A percentile compares a stretch with the other conserved stretches of the same genome.
Evolutionary conservation across 1,284 basidiomycete species (phyloP).

Genomic region (Cystobasidium sp.): DNA sequence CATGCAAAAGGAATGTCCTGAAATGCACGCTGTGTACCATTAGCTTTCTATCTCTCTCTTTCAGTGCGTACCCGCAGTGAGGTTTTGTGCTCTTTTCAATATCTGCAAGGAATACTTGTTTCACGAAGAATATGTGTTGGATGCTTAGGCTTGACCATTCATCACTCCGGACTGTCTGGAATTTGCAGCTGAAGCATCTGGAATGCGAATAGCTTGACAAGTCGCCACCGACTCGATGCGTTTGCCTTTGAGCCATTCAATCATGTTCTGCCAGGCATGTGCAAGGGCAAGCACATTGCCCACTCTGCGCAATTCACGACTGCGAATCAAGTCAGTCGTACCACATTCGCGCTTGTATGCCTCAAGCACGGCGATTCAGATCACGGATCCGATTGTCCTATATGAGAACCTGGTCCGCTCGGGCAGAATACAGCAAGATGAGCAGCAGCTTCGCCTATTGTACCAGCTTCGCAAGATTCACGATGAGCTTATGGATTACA

Average conservation of each 20-base stretch:
- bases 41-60: neutral
- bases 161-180: too few relatives aligned
- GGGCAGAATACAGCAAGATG: slow-evolving; percentile 66
- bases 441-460: slow-evolving; percentile 69
- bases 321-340: neutral
- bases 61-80: slow-evolving; percentile 1
- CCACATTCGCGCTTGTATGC: neutral
- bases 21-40: neutral
- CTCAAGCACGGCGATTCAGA: slow-evolving; percentile 42
- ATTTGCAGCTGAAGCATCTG: too few relatives aligned
- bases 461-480: slow-evolving; percentile 65
- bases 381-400: slow-evolving; percentile 61
- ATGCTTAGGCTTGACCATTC: neutral
- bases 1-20: neutral
- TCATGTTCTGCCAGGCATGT: slow-evolving; percentile 15
- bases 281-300: neutral
- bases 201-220: neutral
- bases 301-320: neutral
- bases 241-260: neutral
- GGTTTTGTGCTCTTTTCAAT: neutral
- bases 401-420: slow-evolving; percentile 62
- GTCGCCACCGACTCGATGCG: neutral
- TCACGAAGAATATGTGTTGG: neutral
- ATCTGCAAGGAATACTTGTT: slow-evolving; percentile 15
- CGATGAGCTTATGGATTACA: slow-evolving; percentile 62